Evolutionary conservation across 1,284 basidiomycete species (phyloP).

Genomic region (Puccinia triticina): DNA sequence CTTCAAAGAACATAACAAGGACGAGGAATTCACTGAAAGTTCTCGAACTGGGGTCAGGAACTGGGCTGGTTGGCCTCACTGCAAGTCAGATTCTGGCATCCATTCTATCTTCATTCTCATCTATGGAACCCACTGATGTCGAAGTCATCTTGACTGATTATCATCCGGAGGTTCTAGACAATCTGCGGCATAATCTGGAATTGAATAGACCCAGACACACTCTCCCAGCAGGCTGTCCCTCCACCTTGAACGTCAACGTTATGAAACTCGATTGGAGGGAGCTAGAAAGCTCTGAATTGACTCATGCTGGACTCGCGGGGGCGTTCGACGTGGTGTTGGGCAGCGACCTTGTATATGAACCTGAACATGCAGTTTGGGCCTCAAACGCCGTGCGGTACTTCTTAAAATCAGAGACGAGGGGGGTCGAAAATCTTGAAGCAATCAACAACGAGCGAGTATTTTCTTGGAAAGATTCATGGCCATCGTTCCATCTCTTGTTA

Average conservation of each 20-base stretch:
- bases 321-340: slow-evolving; percentile 31
- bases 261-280: slow-evolving; percentile 37
- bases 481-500: slow-evolving; percentile 35
- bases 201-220: background rate
- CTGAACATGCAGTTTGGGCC: slow-evolving; percentile 29
- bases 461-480: background rate
- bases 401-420: slow-evolving; percentile 7
- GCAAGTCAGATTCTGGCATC: slow-evolving; percentile 16
- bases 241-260: slow-evolving; percentile 15
- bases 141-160: slow-evolving; percentile 40
- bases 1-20: background rate
- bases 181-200: slow-evolving; percentile 14
- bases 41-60: slow-evolving; percentile 34
- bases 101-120: background rate
- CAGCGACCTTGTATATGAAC: slow-evolving; percentile 39
- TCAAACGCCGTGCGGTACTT: slow-evolving; percentile 25
- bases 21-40: slow-evolving; percentile 12
- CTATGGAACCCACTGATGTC: slow-evolving; percentile 11
- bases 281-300: slow-evolving; percentile 8
- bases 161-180: slow-evolving; percentile 36
- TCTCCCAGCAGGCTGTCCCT: slow-evolving; percentile 5
- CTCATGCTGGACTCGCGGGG: background rate
- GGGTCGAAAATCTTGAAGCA: background rate
- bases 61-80: slow-evolving; percentile 38
- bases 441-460: background rate